phyloP scores from a whole-genome alignment of 495 filamentous ascomycete species.

The Tuber borchii region DNA sequence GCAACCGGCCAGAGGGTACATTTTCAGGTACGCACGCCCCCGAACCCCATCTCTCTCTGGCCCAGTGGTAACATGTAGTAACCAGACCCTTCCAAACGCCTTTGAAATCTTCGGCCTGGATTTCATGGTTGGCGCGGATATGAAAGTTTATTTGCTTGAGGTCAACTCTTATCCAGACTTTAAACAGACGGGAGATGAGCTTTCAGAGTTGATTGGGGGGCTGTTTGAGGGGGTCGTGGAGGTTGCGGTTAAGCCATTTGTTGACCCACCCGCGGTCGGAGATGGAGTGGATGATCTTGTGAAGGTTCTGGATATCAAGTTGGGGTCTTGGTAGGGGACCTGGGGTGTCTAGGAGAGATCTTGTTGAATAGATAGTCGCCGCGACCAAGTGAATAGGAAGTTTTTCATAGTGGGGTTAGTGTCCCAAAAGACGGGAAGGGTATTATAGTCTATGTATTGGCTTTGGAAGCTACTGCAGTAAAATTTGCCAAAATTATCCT shows the following conservation, averaged over 20 bases:
- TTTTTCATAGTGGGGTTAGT: no score
- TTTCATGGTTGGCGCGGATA: slow-evolving; percentile 67
- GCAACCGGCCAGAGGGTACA: slow-evolving; percentile 73
- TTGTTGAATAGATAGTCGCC: no score
- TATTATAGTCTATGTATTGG: no score
- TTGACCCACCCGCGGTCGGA: slow-evolving; percentile 42
- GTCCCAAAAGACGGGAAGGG: no score
- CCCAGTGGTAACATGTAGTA: background rate
- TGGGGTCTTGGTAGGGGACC: slow-evolving; percentile 49
- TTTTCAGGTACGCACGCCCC: slow-evolving; percentile 55
- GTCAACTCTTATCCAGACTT: slow-evolving; percentile 98
- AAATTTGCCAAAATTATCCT: no score
- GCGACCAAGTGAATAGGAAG: no score
- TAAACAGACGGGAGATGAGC: slow-evolving; percentile 71
- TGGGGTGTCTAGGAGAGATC: background rate
- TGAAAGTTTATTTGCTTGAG: slow-evolving; percentile 69
- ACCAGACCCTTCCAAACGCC: slow-evolving; percentile 61
- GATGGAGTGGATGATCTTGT: slow-evolving; percentile 44
- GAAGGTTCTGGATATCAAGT: slow-evolving; percentile 56
- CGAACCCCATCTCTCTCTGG: background rate
- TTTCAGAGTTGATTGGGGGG: slow-evolving; percentile 62
- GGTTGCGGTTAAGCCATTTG: slow-evolving; percentile 59
- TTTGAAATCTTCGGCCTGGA: slow-evolving; percentile 93
- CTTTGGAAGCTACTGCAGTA: no score
- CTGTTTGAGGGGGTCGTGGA: slow-evolving; percentile 69